Evolutionary conservation across 441 rosid genomes (phyloP), one percentile per base, ranked within the genome.

Genomic region (Melastoma candidum): DNA sequence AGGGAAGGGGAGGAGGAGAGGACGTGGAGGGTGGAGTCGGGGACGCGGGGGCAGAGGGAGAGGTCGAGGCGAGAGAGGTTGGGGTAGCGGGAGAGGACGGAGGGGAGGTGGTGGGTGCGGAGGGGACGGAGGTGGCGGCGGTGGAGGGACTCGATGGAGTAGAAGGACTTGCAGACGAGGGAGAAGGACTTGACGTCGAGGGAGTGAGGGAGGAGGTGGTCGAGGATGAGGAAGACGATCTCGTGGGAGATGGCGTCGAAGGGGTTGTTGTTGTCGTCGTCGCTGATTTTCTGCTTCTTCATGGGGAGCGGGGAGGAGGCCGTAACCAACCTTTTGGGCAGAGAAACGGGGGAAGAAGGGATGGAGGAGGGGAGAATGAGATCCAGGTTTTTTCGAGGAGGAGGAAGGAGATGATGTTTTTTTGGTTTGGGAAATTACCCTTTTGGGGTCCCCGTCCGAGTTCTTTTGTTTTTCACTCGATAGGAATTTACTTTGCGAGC

Each of bases 221-320:
- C 96, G 0, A 92, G 58, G 74, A 92, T 76, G 5, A 66, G 1
- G 80, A 85, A 83, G 22, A 85, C 70, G 47, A 87, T 71, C 73
- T 87, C 98, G 48, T 87, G 90, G 3, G 95, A 77, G 17, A 87
- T 73, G 44, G 76, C 76, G 71, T 83, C 84, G 64, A 90, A 77
- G 57, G 63, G 71, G 64, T 69, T 67, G 13, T 22, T 32, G 58
- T 26, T 61, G 17, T 12, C 14, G 59, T 26, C 47, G 47, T 46
- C 12, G 46, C 64, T 29, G 26, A 17, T 2, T 0, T 3, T 2
- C 2, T 45, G 47, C 67, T 64, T 66, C 74, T 17, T 25, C 51
- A 60, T 7, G 22, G 22, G 68, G 29, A 48, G 0, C 1, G 0
- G 3, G 1, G 2, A 26, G 24, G 14, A 13, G 11, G 26, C 2